phyloP scores from a whole-genome alignment of 1,284 basidiomycete genomes.

The Puccinia polysora region DNA sequence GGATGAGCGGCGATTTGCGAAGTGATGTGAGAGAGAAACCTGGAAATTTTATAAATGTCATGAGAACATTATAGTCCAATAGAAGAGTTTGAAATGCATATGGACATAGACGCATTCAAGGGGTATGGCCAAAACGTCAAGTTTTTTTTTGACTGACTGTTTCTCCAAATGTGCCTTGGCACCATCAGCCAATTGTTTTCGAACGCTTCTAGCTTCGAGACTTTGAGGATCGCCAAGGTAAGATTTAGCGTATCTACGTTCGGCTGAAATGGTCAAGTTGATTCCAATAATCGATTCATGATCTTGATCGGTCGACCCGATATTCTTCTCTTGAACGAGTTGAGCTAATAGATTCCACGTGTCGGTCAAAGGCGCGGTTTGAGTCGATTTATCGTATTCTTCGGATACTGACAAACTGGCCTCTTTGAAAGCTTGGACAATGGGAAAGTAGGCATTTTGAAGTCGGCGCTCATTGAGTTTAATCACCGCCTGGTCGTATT shows the following conservation, averaged over 20 bases:
- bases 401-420: slow-evolving; percentile 57
- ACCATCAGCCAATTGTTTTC: slow-evolving; percentile 49
- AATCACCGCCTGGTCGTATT: slow-evolving; percentile 74
- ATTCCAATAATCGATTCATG: slow-evolving; percentile 10
- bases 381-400: slow-evolving; percentile 44
- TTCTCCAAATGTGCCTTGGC: slow-evolving; percentile 59
- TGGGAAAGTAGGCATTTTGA: slow-evolving; percentile 67
- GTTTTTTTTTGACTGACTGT: slow-evolving; percentile 57
- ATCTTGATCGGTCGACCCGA: slow-evolving; percentile 46
- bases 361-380: slow-evolving; percentile 53
- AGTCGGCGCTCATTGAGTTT: slow-evolving; percentile 69
- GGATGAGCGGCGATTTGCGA: slow-evolving; percentile 76
- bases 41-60: slow-evolving; percentile 45
- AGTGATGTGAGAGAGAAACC: slow-evolving; percentile 78
- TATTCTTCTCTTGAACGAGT: slow-evolving; percentile 56
- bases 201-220: slow-evolving; percentile 51
- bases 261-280: slow-evolving; percentile 52
- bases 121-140: too few relatives aligned
- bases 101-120: slow-evolving; percentile 63
- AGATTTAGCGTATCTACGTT: slow-evolving; percentile 56
- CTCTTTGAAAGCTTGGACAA: slow-evolving; percentile 66
- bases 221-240: slow-evolving; percentile 55
- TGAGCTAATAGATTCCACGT: slow-evolving; percentile 55
- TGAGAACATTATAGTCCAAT: not conserved
- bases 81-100: not conserved